Base-by-base conservation (phyloP, 1,284 basidiomycete genomes). In the Ceratobasidium sp. region DNA sequence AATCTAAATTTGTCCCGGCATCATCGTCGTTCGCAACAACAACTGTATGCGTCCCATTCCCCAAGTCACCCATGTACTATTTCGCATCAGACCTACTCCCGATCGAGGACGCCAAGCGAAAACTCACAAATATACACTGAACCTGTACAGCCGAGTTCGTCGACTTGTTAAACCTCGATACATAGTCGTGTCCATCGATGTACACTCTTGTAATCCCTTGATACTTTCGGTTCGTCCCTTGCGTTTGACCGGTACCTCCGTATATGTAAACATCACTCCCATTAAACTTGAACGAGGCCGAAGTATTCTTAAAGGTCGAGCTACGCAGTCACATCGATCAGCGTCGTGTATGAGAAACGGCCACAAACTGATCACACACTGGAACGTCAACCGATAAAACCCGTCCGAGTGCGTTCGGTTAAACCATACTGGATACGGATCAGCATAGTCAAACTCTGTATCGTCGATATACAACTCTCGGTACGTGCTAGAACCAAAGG, bases 191-290 rank as follows among this genome's bases (percentile, higher is more conserved):
- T 2, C 52, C 28, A 32, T 53, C 52, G 52, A 53, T 53, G 18
- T 53, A 53, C 52, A 53, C 52, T 39, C 36, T n/a, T 21, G 36
- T 43, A 5, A 43, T 32, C 12, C 52, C 52, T 53, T 43, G 39
- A n/a, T 60, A 43, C 21, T 60, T 60, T 43, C 21, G 58, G 18
- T 43, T 39, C n/a, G 41, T 69, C 5, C 65, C 65, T 18, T 23
- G n/a, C 4, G 34, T 32, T 39, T 34, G 52, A 1, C 52, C 62
- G 21, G 41, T 46, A 28, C 52, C 52, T 18, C 52, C 52, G 23
- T 69, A 69, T 1, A 69, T 39, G 23, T 41, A 57, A 3, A 69
- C 41, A 5, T 55, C 65, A 41, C 39, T 55, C 23, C 65, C 65
- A n/a, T 57, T 34, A 18, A 69, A 57, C 8, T 55, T 43, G 23